A percentile compares a stretch with the other conserved stretches of the same genome.
phyloP scores from a whole-genome alignment of 768 basidiomycete species.

The Boletus subparvulus region DNA sequence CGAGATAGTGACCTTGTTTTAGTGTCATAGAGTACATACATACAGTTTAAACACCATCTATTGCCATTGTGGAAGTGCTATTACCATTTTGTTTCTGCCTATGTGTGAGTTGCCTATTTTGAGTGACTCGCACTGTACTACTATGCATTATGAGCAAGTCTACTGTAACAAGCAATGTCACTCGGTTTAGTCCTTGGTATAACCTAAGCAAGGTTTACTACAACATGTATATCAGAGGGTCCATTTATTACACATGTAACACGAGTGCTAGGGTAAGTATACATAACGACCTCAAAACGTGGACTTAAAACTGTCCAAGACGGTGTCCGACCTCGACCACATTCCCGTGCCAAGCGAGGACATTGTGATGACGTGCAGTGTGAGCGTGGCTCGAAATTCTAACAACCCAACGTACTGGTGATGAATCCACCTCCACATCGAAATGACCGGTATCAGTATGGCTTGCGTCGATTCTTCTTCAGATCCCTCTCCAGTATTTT shows the following conservation, averaged over 20 bases:
- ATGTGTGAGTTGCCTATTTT: no score
- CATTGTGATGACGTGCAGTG: slow-evolving; percentile 10
- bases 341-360: slow-evolving; percentile 1
- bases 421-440: slow-evolving; percentile 1
- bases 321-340: slow-evolving; percentile 7
- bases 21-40: no score
- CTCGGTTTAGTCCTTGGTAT: not conserved
- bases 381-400: slow-evolving; percentile 26
- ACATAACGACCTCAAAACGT: not conserved
- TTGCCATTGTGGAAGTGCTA: no score
- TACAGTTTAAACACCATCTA: no score
- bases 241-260: slow-evolving; percentile 4
- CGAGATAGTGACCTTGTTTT: no score
- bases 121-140: no score
- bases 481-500: slow-evolving; percentile 85
- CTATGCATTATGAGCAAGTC: no score
- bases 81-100: no score
- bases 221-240: not conserved
- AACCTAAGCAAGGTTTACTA: slow-evolving; percentile 16
- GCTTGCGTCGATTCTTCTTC: slow-evolving; percentile 86
- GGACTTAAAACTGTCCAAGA: not conserved
- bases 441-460: slow-evolving; percentile 52
- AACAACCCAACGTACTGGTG: slow-evolving; percentile 30
- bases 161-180: no score
- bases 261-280: slow-evolving; percentile 1